A percentile compares a stretch with the other conserved stretches of the same genome.
Conservation (phyloP, 176 grass and related monocot species). For the Luzula sylvatica region DNA sequence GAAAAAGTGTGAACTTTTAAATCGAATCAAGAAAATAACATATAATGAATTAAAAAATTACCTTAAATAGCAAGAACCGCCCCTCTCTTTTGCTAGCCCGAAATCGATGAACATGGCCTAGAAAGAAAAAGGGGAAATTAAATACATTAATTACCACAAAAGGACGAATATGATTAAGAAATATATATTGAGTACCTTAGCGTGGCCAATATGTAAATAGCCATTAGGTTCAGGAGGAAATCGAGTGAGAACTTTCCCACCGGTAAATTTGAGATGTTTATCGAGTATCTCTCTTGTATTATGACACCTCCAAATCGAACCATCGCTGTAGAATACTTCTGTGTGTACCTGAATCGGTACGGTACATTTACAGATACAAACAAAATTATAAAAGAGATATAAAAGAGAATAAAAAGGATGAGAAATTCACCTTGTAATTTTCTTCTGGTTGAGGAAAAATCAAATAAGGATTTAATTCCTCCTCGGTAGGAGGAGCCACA, state of each 20-base stretch:
- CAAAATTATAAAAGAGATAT: no score
- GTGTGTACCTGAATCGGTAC: constrained; percentile 89
- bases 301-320: constrained; percentile 84
- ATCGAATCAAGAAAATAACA: no score
- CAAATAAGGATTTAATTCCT: constrained; percentile 83
- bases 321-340: constrained; percentile 85
- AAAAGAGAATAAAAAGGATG: not conserved
- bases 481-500: constrained; percentile 46
- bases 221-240: constrained; percentile 98
- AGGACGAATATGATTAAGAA: not conserved
- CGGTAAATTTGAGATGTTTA: constrained; percentile 80
- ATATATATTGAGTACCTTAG: no score
- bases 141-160: not conserved
- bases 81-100: constrained; percentile 87
- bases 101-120: constrained; percentile 99
- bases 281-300: constrained; percentile 75
- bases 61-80: constrained; percentile 89
- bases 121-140: not conserved
- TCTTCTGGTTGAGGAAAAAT: constrained; percentile 93
- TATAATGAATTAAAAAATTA: constrained; percentile 18
- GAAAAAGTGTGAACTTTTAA: constrained; percentile 14
- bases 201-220: constrained; percentile 95
- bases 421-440: constrained; percentile 61
- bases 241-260: constrained; percentile 93
- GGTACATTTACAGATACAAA: no score